Percentiles rank a stretch among this genome's conserved stretches.
These are phyloP conservation scores for Rheum nobile DNA, from an alignment of 148 eudicot genomes.

Conservation along the genomic window DNA sequence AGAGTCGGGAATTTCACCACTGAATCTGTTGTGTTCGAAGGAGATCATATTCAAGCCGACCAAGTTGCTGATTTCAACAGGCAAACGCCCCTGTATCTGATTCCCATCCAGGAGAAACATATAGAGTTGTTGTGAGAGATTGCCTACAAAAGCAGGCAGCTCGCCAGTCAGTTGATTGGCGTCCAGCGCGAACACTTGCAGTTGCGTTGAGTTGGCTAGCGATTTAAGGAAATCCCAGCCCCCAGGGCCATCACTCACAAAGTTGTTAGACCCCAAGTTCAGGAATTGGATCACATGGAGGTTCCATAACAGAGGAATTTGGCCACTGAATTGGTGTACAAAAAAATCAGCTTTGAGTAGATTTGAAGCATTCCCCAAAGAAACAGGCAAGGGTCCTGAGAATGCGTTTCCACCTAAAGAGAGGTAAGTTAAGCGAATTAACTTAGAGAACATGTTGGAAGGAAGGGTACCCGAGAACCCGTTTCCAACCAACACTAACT, in stretches of 20 bases:
- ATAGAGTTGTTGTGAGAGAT: slow-evolving; percentile 12
- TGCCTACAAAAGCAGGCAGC: slow-evolving; percentile 12
- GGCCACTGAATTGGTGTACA: slow-evolving; percentile 14
- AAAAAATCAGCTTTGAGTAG: slow-evolving; percentile 17
- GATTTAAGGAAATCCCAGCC: background rate
- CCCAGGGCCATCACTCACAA: background rate
- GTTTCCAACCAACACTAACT: slow-evolving; percentile 6
- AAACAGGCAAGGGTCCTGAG: background rate
- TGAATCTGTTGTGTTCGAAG: slow-evolving; percentile 13
- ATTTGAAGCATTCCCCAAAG: slow-evolving; percentile 15
- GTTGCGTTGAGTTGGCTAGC: background rate
- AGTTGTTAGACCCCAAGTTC: slow-evolving; percentile 4
- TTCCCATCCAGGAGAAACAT: slow-evolving; percentile 10
- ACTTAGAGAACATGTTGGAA: slow-evolving; percentile 14
- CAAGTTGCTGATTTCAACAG: slow-evolving; percentile 18
- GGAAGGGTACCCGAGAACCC: slow-evolving; percentile 16
- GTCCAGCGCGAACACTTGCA: background rate
- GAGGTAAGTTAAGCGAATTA: background rate
- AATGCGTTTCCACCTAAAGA: slow-evolving; percentile 6
- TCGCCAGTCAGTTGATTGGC: background rate
- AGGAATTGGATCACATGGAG: slow-evolving; percentile 15
- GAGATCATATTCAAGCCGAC: slow-evolving; percentile 14
- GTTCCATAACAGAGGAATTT: slow-evolving; percentile 17
- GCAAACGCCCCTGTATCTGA: slow-evolving; percentile 15
- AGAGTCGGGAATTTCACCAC: slow-evolving; percentile 16